Evolutionary conservation across 805 yeast species (phyloP), one percentile per base, ranked within the genome.

Genomic region (Kluyveromyces wickerhamii): DNA sequence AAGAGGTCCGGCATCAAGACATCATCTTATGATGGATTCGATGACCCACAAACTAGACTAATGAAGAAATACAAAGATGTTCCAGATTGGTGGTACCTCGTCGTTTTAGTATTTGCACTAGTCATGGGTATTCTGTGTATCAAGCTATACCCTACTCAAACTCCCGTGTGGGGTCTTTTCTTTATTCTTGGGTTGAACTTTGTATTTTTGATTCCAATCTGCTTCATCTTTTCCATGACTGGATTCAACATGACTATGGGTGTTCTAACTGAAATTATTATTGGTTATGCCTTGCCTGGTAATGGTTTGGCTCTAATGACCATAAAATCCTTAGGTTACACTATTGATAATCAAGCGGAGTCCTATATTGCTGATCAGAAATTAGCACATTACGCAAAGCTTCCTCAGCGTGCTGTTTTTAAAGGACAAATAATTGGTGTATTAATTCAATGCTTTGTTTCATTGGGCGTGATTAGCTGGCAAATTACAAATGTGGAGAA

Each of bases 321-420:
- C 9, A 49, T 73, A 38, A 72, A 73, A 39, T 67, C 71, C 1
- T 66, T 62, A 34, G 77, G 77, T 27, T 71, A 74, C 32, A 77
- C 74, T 47, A 72, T 76, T 41, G 79, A 74, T 48, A 70, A 71
- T 19, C 83, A 77, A 54, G 81, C 84, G 9, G 74, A 76, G 40
- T 69, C 63, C 48, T 79, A 71, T 51, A 69, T 75, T 32, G 66
- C 72, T 47, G 74, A 73, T 45, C 66, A 64, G 45, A 74, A 73
- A 48, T 54, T 67, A 60, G 78, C 70, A 0, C 82, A 75, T 52
- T 76, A 76, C 48, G 55, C 71, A 16, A 74, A 72, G 41, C 57
- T 76, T 16, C 75, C 81, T 2, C 82, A 82, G 9, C 60, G 71
- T 46, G 69, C 81, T 0, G 54, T 74, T 21, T 76, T 75, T 60